phyloP scores from a whole-genome alignment of 1,284 basidiomycete species.

The Agaricales sp. region DNA sequence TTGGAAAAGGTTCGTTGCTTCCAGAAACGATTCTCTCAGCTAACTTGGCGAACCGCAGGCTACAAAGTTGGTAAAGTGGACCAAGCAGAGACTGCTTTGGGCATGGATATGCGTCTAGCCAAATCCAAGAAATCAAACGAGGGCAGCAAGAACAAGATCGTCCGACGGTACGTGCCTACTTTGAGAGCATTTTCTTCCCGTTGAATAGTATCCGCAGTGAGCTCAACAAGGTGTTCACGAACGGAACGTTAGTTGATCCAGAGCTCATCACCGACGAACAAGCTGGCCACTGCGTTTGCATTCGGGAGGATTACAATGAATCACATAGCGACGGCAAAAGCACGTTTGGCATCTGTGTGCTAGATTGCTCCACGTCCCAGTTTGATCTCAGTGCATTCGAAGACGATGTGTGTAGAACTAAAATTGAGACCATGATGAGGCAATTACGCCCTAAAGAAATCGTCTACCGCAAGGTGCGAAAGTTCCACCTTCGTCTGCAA shows the following conservation, averaged over 20 bases:
- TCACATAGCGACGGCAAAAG: conserved; percentile 33
- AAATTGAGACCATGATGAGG: conserved; percentile 88
- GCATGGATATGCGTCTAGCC: conserved; percentile 72
- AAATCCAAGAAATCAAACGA: conserved; percentile 45
- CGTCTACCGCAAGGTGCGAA: conserved; percentile 76
- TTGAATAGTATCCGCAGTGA: conserved; percentile 42
- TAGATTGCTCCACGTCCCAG: conserved; percentile 94
- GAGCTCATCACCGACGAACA: conserved; percentile 88
- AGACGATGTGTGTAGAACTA: conserved; percentile 89
- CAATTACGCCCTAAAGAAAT: conserved; percentile 92
- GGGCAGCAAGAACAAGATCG: conserved; percentile 69
- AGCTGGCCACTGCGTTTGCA: conserved; percentile 89
- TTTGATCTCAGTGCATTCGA: conserved; percentile 88
- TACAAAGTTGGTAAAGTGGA: conserved; percentile 98
- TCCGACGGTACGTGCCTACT: conserved; percentile 42
- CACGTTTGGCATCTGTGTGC: conserved; percentile 85
- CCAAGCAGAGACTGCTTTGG: conserved; percentile 89
- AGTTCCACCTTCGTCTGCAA: conserved; percentile 1
- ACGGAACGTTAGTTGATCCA: conserved; percentile 92
- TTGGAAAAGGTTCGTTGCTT: conserved; percentile 54
- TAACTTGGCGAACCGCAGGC: conserved; percentile 35
- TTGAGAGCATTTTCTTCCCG: background rate
- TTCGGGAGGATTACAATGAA: conserved; percentile 57
- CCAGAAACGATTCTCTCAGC: background rate
- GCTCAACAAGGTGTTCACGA: conserved; percentile 92